Conservation (phyloP, 2,329 filamentous ascomycete genomes). For the Parasarocladium wereldwijsianum region DNA sequence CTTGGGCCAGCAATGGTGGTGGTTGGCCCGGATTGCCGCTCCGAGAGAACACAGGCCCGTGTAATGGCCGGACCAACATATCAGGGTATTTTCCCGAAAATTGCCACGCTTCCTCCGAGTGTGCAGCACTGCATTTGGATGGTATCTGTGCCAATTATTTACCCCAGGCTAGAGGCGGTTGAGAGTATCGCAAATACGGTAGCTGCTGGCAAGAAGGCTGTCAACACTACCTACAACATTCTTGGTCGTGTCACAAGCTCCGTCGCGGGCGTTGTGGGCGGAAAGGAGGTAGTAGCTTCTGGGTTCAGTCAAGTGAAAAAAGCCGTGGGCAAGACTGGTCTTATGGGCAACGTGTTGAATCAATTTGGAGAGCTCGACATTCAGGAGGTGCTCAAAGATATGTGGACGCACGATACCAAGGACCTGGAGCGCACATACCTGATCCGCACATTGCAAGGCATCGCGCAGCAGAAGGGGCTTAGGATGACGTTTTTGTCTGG, state of each 20-base stretch:
- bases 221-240: conserved; percentile 92
- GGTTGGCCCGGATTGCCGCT: conserved; percentile 80
- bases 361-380: conserved; percentile 95
- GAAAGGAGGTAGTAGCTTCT: conserved; percentile 80
- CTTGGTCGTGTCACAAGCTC: conserved; percentile 90
- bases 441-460: conserved; percentile 88
- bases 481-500: conserved; percentile 96
- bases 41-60: conserved; percentile 77
- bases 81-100: conserved; percentile 91
- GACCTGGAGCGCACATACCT: conserved; percentile 94
- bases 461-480: conserved; percentile 85
- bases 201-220: conserved; percentile 88
- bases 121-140: conserved; percentile 98
- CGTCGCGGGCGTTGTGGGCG: conserved; percentile 87
- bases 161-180: conserved; percentile 80
- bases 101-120: conserved; percentile 76
- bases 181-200: conserved; percentile 86
- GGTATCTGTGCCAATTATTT: conserved; percentile 79
- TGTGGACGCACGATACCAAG: conserved; percentile 98
- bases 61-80: conserved; percentile 95
- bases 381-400: conserved; percentile 83
- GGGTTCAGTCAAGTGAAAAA: conserved; percentile 94
- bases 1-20: conserved; percentile 83
- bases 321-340: conserved; percentile 82
- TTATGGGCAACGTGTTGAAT: conserved; percentile 92